These are phyloP conservation scores for Chromera velia DNA, from an alignment of 73 alveolate species.

Conservation along the genomic window DNA sequence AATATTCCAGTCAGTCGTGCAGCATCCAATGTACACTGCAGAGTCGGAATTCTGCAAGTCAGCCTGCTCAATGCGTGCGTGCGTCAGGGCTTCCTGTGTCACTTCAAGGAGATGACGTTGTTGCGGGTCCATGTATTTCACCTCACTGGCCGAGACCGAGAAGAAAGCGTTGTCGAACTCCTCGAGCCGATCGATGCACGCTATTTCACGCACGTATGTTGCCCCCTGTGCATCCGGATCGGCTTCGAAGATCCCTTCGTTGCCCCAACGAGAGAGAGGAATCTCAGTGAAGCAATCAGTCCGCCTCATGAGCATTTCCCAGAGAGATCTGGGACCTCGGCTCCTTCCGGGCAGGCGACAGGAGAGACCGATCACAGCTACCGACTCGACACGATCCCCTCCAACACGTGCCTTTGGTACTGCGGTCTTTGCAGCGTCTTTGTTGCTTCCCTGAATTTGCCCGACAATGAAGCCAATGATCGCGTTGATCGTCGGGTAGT, in stretches of 20 bases:
- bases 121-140: slow-evolving; percentile 29
- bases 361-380: no score
- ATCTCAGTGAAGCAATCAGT: background rate
- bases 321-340: no score
- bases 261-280: slow-evolving; percentile 9
- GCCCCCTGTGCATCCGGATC: background rate
- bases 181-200: slow-evolving; percentile 1
- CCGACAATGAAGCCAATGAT: slow-evolving; percentile 19
- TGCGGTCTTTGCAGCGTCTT: no score
- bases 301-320: background rate
- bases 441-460: no score
- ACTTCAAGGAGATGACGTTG: slow-evolving; percentile 26
- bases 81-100: slow-evolving; percentile 34
- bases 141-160: background rate
- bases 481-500: slow-evolving; percentile 36
- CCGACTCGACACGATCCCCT: no score
- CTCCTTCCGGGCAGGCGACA: slow-evolving; percentile 1
- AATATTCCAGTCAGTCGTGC: background rate
- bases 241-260: background rate
- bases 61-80: slow-evolving; percentile 10
- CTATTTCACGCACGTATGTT: background rate
- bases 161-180: background rate
- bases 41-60: no score
- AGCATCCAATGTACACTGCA: background rate
- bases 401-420: no score